phyloP scores from a whole-genome alignment of 2,329 filamentous ascomycete genomes.

The Cordyceps militaris region DNA sequence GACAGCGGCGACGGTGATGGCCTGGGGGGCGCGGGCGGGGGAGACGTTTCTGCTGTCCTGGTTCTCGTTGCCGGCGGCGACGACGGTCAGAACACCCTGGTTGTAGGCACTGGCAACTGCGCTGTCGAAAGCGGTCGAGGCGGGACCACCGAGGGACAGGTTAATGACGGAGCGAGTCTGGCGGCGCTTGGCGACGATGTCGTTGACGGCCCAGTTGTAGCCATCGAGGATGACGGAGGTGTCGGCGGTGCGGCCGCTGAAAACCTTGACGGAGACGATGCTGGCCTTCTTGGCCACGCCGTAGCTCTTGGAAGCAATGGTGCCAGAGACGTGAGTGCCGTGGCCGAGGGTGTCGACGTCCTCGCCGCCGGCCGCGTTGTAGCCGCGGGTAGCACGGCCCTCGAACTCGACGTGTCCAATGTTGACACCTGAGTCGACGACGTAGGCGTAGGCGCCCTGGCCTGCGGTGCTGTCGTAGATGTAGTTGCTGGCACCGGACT shows the following conservation, averaged over 20 bases:
- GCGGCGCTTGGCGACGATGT: constrained; percentile 18
- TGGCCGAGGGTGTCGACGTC: constrained; percentile 48
- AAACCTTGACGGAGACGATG: constrained; percentile 54
- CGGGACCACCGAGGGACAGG: constrained; percentile 46
- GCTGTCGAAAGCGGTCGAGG: constrained; percentile 40
- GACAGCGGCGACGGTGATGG: constrained; percentile 48
- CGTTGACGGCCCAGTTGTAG: constrained; percentile 12
- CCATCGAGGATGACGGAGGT: constrained; percentile 41
- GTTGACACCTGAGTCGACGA: constrained; percentile 60
- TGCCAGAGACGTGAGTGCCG: constrained; percentile 58
- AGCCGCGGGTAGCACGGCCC: constrained; percentile 38
- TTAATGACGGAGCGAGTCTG: constrained; percentile 35
- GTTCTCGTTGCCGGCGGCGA: constrained; percentile 48
- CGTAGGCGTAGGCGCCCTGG: constrained; percentile 51
- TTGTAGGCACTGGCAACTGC: constrained; percentile 40
- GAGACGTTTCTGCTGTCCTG: constrained; percentile 33
- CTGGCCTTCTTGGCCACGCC: constrained; percentile 54
- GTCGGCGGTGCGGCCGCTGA: constrained; percentile 40
- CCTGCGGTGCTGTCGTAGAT: constrained; percentile 42
- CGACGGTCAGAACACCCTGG: constrained; percentile 43
- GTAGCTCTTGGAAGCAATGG: constrained; percentile 52
- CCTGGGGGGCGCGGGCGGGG: constrained; percentile 40
- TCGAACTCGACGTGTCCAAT: constrained; percentile 49
- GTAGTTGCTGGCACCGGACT: constrained; percentile 21
- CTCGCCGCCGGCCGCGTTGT: constrained; percentile 38